phyloP scores from a whole-genome alignment of 2,329 filamentous ascomycete species.

The Alternaria conjuncta region DNA sequence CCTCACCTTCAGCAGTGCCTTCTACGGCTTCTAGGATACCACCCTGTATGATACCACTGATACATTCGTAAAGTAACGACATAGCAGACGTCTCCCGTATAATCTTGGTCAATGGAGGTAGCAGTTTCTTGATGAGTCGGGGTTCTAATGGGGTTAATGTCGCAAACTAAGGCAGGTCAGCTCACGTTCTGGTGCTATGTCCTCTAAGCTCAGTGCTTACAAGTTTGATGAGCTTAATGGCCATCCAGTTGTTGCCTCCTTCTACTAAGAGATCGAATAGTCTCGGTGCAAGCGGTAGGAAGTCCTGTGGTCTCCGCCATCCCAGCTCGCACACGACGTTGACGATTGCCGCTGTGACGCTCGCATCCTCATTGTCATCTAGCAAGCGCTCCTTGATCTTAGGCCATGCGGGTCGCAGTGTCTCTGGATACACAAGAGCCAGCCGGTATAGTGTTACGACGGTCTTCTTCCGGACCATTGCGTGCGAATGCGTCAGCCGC shows the following conservation, averaged over 20 bases:
- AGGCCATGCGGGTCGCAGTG: constrained; percentile 89
- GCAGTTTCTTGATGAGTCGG: constrained; percentile 84
- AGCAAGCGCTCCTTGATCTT: constrained; percentile 95
- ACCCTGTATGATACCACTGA: constrained; percentile 97
- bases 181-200: background rate
- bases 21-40: constrained; percentile 87
- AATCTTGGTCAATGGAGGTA: constrained; percentile 88
- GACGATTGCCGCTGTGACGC: constrained; percentile 92
- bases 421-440: constrained; percentile 95
- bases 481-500: constrained; percentile 82
- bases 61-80: constrained; percentile 98
- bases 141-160: constrained; percentile 92
- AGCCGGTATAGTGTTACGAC: constrained; percentile 93
- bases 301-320: constrained; percentile 92
- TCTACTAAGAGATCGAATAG: constrained; percentile 92
- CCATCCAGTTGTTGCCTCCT: constrained; percentile 98
- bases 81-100: constrained; percentile 95
- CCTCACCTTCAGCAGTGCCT: constrained; percentile 81
- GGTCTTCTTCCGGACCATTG: constrained; percentile 91
- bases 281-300: constrained; percentile 86
- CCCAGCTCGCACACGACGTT: constrained; percentile 97
- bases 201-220: constrained; percentile 56
- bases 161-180: constrained; percentile 71
- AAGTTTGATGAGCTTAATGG: constrained; percentile 97
- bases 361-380: constrained; percentile 87